Base-by-base conservation (phyloP, 1,284 basidiomycete genomes). In the Golubevia sp. region DNA sequence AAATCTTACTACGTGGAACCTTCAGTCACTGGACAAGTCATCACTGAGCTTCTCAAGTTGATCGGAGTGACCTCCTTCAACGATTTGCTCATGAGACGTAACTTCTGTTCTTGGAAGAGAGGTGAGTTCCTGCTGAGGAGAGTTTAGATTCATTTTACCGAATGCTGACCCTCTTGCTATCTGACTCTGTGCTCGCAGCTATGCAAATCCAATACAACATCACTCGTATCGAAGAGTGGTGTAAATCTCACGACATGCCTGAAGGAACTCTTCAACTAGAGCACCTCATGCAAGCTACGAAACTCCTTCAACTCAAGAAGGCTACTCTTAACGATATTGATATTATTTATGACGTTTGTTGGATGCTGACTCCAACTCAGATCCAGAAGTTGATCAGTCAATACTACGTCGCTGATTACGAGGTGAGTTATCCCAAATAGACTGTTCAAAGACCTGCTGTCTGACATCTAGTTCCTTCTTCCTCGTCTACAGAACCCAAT, bases 161-260 rank as follows among this genome's bases (percentile, higher is more conserved):
- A 13, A 44, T 44, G 11, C 38, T 44, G 38, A 13, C 38, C 18
- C 38, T 44, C 11, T 44, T 44, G 11, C 38, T 44, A 13, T 18
- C 38, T 44, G n/a, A n/a, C n/a, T n/a, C n/a, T n/a, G n/a, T n/a
- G n/a, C n/a, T 44, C 38, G 18, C 38, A 44, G 38, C 79, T 50
- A 82, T 82, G 79, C 79, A 82, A 63, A 79, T 82, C 69, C 79
- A 82, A 61, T 82, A 82, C 74, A 82, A 82, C 67, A 80, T 82
- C 49, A 59, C 49, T 21, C 55, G 55, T 23, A 25, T 56, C 55
- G 55, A 56, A 48, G 55, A 56, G 30, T 56, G 55, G 55, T 56
- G 55, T 48, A 56, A 56, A 48, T 56, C 55, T 21, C 55, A 56
- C 26, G 55, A 56, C 24, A 26, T 56, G 55, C 55, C 55, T n/a